Percentiles rank a stretch among this genome's conserved stretches.
Evolutionary conservation across 106 monocot species (phyloP).

Genomic region (Acanthochlamys bracteata): DNA sequence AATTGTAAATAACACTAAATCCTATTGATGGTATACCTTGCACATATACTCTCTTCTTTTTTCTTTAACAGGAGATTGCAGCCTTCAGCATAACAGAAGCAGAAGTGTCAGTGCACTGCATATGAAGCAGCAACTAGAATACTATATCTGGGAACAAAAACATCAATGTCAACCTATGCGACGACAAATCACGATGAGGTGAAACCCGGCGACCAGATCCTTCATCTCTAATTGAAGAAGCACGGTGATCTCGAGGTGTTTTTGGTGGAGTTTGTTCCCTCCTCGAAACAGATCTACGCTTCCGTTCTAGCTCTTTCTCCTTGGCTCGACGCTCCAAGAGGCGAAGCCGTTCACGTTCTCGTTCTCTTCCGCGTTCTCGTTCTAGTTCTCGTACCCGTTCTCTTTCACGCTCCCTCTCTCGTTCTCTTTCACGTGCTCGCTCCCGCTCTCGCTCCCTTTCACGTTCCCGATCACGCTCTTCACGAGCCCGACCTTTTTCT

Average conservation of each 20-base stretch:
- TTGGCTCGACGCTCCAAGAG: too few relatives aligned
- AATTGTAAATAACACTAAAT: slow-evolving; percentile 11
- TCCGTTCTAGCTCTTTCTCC: too few relatives aligned
- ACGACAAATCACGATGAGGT: slow-evolving; percentile 55
- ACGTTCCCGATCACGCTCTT: slow-evolving; percentile 27
- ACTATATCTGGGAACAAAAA: slow-evolving; percentile 37
- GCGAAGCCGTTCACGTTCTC: slow-evolving; percentile 37
- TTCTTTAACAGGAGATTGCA: slow-evolving; percentile 91
- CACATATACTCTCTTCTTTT: slow-evolving; percentile 98
- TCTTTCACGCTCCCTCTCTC: slow-evolving; percentile 31
- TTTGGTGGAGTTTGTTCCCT: slow-evolving; percentile 52
- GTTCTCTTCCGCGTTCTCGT: slow-evolving; percentile 36
- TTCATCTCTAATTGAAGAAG: slow-evolving; percentile 52
- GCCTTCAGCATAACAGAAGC: slow-evolving; percentile 86
- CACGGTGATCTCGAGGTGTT: slow-evolving; percentile 54
- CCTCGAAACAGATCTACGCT: slow-evolving; percentile 44
- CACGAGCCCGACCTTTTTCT: slow-evolving; percentile 37
- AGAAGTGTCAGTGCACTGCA: slow-evolving; percentile 65
- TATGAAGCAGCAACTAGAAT: slow-evolving; percentile 58
- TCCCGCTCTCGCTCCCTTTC: slow-evolving; percentile 38
- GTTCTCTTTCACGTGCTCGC: slow-evolving; percentile 52
- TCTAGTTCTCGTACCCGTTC: slow-evolving; percentile 51
- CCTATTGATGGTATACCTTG: slow-evolving; percentile 72
- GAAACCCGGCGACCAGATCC: slow-evolving; percentile 45
- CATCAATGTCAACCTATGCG: slow-evolving; percentile 80